Evolutionary conservation across 805 yeast species (phyloP), one percentile per base, ranked within the genome.

Genomic region (Kodamaea restingae): DNA sequence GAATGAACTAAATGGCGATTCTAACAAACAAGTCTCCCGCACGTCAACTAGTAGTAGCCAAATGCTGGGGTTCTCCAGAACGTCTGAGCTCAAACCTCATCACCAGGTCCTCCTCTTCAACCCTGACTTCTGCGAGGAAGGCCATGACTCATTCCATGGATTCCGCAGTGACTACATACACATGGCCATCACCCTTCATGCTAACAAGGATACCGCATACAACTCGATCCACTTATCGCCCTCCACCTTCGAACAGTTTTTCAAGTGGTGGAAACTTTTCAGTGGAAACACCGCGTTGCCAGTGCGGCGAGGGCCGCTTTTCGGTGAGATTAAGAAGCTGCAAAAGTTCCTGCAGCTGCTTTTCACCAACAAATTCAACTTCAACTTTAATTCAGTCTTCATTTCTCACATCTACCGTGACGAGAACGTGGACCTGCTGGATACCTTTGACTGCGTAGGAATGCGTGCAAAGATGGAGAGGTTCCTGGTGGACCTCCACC

Each of bases 261-360:
- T 78, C 52, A 55, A 60, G 4, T 93, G 98, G 98, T 90, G 96
- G 95, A 61, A 63, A 24, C 73, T 85, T 47, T 91, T 91, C 59
- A 75, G 82, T n/a, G 82, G 91, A 18, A 80, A 82, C 40, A 70
- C 84, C 48, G 78, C 88, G 38, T 66, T 90, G 15, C 96, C 98
- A 0, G 75, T 88, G 11, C 73, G 95, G 37, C 71, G 76, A 33
- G 97, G 98, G 0, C 58, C 63, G 1, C 54, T 93, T 17, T 91
- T 87, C 65, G 79, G 78, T 0, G 76, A 76, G 15, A 54, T 61
- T 4, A 70, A 70, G 39, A 59, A 71, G 21, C 65, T 78, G 7
- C 78, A 77, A 41, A 88, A 87, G 57, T 84, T 90, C 52, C 84
- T 95, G 0, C 73, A 76, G 36, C 85, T 82, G 56, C 64, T 90